Evolutionary conservation across 768 basidiomycete genomes (phyloP), one percentile per base, ranked within the genome.

Genomic region (Hericium erinaceus): DNA sequence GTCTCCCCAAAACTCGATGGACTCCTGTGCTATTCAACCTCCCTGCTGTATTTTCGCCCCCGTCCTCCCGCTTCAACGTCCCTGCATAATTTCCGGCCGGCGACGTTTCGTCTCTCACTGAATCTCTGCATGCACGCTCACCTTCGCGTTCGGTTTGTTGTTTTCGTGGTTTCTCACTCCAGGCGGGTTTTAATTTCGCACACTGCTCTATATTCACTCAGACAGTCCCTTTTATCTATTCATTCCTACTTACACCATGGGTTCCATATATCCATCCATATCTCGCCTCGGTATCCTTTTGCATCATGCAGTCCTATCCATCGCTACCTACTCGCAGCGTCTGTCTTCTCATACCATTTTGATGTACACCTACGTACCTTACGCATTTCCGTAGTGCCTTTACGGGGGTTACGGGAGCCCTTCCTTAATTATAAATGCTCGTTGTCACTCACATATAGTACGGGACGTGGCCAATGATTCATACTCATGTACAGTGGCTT

Each of bases 221-320:
- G 55, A 48, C 37, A 52, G 58, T 56, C 39, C 53, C 39, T 39
- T 58, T 57, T 28, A 40, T 40, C 28, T 64, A 60, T 64, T 58
- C 54, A 57, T 60, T 62, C 55, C 57, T 57, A 57, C 57, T 60
- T 62, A 51, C 57, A 54, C 54, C 57, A 58, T 55, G 55, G 58
- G 48, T 58, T 58, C 51, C 57, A 60, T 54, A 59, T 56, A 53
- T 37, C 58, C 57, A 55, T 55, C 55, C 51, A 50, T 59, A 50
- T 59, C 52, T 39, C 33, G 33, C 33, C 33, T 33, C 33, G 8
- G 33, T 33, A 33, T 33, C 37, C 46, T 58, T 51, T 51, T 50
- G 59, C 57, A 58, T 54, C 37, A 57, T 59, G 55, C 54, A 54
- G 51, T 37, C 60, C 58, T 58, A 59, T 48, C 33, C 44, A 24